phyloP scores from a whole-genome alignment of 768 basidiomycete genomes.

The Daedaleopsis nitida region DNA sequence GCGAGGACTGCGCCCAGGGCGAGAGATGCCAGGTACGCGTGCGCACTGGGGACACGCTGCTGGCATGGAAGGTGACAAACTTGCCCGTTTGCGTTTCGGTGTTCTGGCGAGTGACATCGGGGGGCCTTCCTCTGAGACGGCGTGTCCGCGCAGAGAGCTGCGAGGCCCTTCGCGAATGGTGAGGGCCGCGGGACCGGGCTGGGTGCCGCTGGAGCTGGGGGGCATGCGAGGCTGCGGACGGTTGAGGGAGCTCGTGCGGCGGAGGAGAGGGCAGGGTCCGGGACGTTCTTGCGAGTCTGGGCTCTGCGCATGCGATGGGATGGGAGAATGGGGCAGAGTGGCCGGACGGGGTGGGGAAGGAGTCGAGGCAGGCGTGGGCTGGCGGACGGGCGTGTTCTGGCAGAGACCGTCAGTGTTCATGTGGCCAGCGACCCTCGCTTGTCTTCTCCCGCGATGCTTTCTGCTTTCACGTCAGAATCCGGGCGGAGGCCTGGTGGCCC shows the following conservation, averaged over 20 bases:
- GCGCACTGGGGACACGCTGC: neutral
- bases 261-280: neutral
- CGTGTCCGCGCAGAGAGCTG: no score
- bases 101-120: neutral
- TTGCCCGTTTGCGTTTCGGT: neutral
- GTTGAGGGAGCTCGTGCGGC: conserved; percentile 3
- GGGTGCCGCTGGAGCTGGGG: no score
- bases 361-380: neutral
- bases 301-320: neutral
- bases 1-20: neutral
- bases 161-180: no score
- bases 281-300: conserved; percentile 1
- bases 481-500: conserved; percentile 4
- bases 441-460: conserved; percentile 38
- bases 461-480: conserved; percentile 15
- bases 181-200: neutral
- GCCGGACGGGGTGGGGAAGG: neutral
- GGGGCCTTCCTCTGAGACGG: neutral
- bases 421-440: conserved; percentile 16
- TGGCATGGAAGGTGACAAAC: neutral
- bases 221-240: neutral
- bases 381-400: neutral
- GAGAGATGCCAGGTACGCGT: no score
- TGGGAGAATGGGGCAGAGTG: neutral
- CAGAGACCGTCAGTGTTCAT: conserved; percentile 5